Percentiles rank a stretch among this genome's conserved stretches.
Evolutionary conservation across 176 grass and related monocot species (phyloP).

Genomic region (Juncus inflexus): DNA sequence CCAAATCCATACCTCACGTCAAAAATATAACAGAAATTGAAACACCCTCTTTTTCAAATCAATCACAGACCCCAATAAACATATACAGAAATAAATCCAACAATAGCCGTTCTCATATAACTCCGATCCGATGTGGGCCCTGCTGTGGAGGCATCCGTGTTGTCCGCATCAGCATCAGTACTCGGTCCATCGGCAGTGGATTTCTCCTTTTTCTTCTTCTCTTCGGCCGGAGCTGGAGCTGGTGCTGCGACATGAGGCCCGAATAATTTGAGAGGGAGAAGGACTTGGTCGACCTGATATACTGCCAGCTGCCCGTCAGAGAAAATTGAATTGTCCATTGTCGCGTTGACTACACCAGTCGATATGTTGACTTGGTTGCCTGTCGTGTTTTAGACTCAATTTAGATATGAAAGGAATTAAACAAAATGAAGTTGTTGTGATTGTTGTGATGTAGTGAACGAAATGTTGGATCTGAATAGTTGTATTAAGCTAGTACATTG

Average conservation of each 20-base stretch:
- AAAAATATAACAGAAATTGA: too few species aligned
- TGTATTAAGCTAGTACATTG: not conserved
- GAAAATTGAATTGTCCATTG: constrained; percentile 55
- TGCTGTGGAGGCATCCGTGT: constrained; percentile 33
- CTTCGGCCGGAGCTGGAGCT: constrained; percentile 35
- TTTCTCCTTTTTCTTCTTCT: constrained; percentile 53
- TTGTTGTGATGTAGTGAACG: not conserved
- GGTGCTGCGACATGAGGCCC: constrained; percentile 41
- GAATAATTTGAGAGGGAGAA: constrained; percentile 56
- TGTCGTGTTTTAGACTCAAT: not conserved
- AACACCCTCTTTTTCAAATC: too few species aligned
- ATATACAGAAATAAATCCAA: constrained; percentile 18
- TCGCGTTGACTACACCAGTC: constrained; percentile 71
- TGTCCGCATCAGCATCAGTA: constrained; percentile 38
- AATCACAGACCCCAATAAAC: constrained; percentile 47
- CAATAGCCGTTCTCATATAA: constrained; percentile 32
- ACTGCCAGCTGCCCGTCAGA: constrained; percentile 55
- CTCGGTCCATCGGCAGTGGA: constrained; percentile 27
- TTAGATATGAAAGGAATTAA: not conserved
- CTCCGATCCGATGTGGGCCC: constrained; percentile 8
- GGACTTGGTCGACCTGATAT: constrained; percentile 73
- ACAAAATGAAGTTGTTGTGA: not conserved
- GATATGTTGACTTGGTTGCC: constrained; percentile 73
- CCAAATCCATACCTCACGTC: too few species aligned
- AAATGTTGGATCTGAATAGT: not conserved